A percentile compares a stretch with the other conserved stretches of the same genome.
Evolutionary conservation across 352 stramenopile genomes (phyloP).

Genomic region (Phytophthora niederhauseri): DNA sequence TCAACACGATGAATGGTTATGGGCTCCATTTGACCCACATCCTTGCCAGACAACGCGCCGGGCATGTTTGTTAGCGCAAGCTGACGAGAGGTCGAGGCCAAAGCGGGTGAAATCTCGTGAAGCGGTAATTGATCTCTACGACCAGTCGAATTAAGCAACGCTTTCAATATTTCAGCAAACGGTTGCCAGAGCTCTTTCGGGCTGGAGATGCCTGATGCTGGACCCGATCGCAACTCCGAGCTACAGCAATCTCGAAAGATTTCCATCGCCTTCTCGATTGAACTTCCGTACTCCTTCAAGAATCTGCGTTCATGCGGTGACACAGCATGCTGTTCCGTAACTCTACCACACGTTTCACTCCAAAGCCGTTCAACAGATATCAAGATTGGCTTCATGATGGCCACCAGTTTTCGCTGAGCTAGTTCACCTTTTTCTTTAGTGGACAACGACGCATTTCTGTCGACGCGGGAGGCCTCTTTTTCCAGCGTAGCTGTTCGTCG

Average conservation of each 20-base stretch:
- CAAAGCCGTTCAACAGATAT: conserved; percentile 67
- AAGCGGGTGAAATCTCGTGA: conserved; percentile 73
- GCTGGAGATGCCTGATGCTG: conserved; percentile 23
- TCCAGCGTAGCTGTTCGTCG: conserved; percentile 71
- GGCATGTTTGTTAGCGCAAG: conserved; percentile 63
- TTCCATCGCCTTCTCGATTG: conserved; percentile 52
- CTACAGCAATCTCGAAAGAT: conserved; percentile 56
- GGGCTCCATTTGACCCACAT: conserved; percentile 24
- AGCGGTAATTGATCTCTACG: conserved; percentile 62
- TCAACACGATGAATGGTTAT: conserved; percentile 49
- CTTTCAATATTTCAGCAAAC: conserved; percentile 80
- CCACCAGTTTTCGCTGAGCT: conserved; percentile 71
- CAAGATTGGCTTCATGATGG: conserved; percentile 86
- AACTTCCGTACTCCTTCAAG: conserved; percentile 59
- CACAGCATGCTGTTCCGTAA: conserved; percentile 31
- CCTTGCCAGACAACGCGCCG: conserved; percentile 35
- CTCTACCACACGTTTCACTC: conserved; percentile 63
- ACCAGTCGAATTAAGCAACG: conserved; percentile 43
- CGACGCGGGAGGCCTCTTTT: conserved; percentile 74
- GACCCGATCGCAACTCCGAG: conserved; percentile 18
- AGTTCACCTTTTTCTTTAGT: conserved; percentile 66
- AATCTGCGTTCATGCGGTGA: conserved; percentile 83
- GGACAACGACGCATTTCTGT: conserved; percentile 73
- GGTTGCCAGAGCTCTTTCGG: conserved; percentile 59
- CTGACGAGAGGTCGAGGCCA: conserved; percentile 50